Evolutionary conservation across 2,329 filamentous ascomycete species (phyloP), one percentile per base, ranked within the genome.

Genomic region (Aspergillus thermomutatus): DNA sequence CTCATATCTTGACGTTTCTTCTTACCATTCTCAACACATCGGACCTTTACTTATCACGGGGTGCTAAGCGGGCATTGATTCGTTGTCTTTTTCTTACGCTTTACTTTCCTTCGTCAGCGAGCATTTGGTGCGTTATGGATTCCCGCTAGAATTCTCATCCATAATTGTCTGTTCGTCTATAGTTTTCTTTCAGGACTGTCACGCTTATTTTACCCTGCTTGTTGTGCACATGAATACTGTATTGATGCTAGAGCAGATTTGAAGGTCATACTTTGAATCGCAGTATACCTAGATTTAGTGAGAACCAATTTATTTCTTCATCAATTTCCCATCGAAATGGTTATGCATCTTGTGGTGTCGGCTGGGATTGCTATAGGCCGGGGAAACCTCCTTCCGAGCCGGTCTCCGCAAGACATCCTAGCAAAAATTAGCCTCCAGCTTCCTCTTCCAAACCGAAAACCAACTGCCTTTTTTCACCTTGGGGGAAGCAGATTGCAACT

Each of bases 51-150:
- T 60, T 56, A 41, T 61, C 57, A 53, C 53, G 55, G 63, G 63
- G 66, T 69, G 64, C 69, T 70, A 55, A 69, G 64, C 66, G 66
- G 69, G 66, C 67, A 73, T 69, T 59, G 50, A 66, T 69, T 65
- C 56, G 62, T 57, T 64, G 64, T 66, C 60, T 51, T 37, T 61
- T 56, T 60, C 57, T 11, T 46, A 46, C 23, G 21, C 43, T 26
- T 40, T 46, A 14, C 14, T 61, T 50, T 54, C 61, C 64, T 66
- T 49, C 54, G 62, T 64, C 65, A 70, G 68, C 66, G 67, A 71
- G 70, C 66, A 71, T 71, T 62, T 66, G 67, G 69, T 66, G 68
- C 69, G 66, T 64, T 67, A 56, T 56, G 64, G 54, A 50, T 60
- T 50, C 58, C 58, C 57, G 48, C 49, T 57, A 23, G 43, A 23